A percentile compares a stretch with the other conserved stretches of the same genome.
Evolutionary conservation across 2,329 filamentous ascomycete species (phyloP).

Genomic region (Cordyceps farinosa): DNA sequence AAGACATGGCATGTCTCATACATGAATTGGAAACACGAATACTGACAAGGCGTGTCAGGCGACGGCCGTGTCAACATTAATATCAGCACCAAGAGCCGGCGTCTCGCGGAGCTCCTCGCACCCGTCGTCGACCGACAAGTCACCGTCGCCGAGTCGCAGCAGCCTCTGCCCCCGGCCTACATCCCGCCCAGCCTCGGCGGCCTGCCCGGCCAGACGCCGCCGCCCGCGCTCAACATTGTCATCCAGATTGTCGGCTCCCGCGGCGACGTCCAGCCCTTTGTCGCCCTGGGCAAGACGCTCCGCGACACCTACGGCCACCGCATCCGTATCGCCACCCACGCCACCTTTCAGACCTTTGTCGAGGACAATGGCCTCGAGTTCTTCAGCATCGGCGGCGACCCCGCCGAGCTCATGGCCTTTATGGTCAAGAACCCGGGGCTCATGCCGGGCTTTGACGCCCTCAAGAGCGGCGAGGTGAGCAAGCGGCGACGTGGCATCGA

Average conservation of each 20-base stretch:
- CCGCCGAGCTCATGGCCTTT: slow-evolving; percentile 75
- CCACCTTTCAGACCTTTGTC: slow-evolving; percentile 64
- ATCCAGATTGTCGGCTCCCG: slow-evolving; percentile 73
- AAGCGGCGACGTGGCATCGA: slow-evolving; percentile 71
- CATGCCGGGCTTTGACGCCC: slow-evolving; percentile 75
- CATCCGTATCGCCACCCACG: slow-evolving; percentile 70
- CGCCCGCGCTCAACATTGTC: slow-evolving; percentile 63
- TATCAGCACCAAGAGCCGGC: slow-evolving; percentile 66
- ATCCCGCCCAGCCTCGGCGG: slow-evolving; percentile 71
- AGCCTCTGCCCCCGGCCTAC: slow-evolving; percentile 60
- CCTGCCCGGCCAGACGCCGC: slow-evolving; percentile 49
- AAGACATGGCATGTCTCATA: background rate
- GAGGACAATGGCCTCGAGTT: slow-evolving; percentile 70
- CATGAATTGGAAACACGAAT: background rate
- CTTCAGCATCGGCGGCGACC: slow-evolving; percentile 73
- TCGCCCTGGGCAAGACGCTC: slow-evolving; percentile 64
- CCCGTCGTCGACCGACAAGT: slow-evolving; percentile 60
- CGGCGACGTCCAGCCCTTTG: slow-evolving; percentile 73
- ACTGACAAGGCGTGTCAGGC: slow-evolving; percentile 37
- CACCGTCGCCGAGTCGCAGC: slow-evolving; percentile 39
- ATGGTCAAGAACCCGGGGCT: slow-evolving; percentile 88
- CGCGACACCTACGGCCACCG: slow-evolving; percentile 65
- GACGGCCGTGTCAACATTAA: slow-evolving; percentile 78
- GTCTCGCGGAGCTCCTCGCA: slow-evolving; percentile 63
- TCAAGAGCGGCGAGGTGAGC: slow-evolving; percentile 73